Conservation (phyloP, 208 protist genomes). For the Wallacemonas sp. region DNA sequence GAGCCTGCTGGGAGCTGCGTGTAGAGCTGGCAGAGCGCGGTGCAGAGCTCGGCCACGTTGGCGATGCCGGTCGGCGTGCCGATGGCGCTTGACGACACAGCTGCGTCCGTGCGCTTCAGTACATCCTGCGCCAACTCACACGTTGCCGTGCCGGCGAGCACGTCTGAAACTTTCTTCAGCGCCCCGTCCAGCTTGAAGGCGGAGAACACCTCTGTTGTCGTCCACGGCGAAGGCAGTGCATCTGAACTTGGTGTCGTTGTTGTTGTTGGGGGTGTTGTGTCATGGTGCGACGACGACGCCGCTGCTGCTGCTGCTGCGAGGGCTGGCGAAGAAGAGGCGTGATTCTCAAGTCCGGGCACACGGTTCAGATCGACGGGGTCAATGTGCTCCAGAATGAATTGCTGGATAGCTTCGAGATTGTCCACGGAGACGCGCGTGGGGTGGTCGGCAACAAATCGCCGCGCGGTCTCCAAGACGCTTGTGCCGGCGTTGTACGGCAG, state of each 20-base stretch:
- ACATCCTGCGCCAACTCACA: background rate
- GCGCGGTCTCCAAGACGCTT: conserved; percentile 83
- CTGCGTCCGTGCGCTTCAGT: background rate
- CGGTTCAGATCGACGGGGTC: conserved; percentile 40
- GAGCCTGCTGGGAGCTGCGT: conserved; percentile 21
- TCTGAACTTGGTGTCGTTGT: conserved; percentile 20
- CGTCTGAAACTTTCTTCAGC: conserved; percentile 1
- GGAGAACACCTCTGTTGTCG: background rate
- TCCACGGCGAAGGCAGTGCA: conserved; percentile 3
- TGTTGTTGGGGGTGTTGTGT: too few relatives aligned
- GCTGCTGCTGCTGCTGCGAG: background rate
- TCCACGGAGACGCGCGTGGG: conserved; percentile 74
- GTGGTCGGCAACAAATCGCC: conserved; percentile 88
- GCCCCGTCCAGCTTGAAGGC: conserved; percentile 14
- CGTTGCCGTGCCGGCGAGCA: background rate
- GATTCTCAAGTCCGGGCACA: conserved; percentile 20
- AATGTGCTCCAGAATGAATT: conserved; percentile 88
- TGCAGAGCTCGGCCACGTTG: conserved; percentile 12
- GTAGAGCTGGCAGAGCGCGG: conserved; percentile 18
- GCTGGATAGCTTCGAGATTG: conserved; percentile 91
- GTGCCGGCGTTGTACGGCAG: conserved; percentile 92
- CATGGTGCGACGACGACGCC: too few relatives aligned
- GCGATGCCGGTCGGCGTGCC: background rate
- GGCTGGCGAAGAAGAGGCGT: background rate
- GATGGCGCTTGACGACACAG: background rate